phyloP scores from a whole-genome alignment of 305 asterid genomes.

The Striga hermonthica region DNA sequence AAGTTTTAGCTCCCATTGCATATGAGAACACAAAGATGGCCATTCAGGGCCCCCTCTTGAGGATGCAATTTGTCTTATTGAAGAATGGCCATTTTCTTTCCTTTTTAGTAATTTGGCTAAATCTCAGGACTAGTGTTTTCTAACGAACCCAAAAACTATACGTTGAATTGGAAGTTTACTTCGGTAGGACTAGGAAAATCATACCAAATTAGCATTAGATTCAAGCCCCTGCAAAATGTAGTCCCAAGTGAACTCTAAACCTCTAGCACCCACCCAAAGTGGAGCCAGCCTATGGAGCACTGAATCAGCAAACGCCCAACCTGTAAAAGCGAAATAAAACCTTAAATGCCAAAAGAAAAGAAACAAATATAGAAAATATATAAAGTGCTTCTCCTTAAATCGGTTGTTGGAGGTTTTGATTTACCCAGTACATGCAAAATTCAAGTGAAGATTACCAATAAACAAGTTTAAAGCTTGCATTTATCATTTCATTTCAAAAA shows the following conservation, averaged over 20 bases:
- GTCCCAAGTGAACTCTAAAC: constrained; percentile 98
- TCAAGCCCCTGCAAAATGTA: constrained; percentile 90
- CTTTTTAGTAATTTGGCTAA: background rate
- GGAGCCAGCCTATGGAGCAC: constrained; percentile 95
- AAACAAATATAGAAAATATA: background rate
- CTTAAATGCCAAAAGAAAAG: constrained; percentile 9
- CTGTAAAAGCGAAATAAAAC: constrained; percentile 37
- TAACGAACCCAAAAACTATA: background rate
- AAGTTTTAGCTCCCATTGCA: background rate
- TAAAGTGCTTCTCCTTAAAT: too few relatives aligned
- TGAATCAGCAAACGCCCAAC: constrained; percentile 98
- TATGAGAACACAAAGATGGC: background rate
- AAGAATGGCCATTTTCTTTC: background rate
- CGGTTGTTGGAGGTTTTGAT: background rate
- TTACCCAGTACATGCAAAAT: background rate
- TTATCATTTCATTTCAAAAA: constrained; percentile 1
- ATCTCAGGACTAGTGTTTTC: background rate
- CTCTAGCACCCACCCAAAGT: constrained; percentile 98
- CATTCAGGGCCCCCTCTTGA: background rate
- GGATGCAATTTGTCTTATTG: background rate
- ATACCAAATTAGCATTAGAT: constrained; percentile 93
- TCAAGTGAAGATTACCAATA: too few relatives aligned
- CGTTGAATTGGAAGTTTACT: background rate
- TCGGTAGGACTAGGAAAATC: background rate
- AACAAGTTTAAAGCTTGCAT: background rate